Percentiles rank a stretch among this genome's conserved stretches.
Evolutionary conservation across 2,329 filamentous ascomycete genomes (phyloP).

Genomic region (Phyllosticta ampelicida): DNA sequence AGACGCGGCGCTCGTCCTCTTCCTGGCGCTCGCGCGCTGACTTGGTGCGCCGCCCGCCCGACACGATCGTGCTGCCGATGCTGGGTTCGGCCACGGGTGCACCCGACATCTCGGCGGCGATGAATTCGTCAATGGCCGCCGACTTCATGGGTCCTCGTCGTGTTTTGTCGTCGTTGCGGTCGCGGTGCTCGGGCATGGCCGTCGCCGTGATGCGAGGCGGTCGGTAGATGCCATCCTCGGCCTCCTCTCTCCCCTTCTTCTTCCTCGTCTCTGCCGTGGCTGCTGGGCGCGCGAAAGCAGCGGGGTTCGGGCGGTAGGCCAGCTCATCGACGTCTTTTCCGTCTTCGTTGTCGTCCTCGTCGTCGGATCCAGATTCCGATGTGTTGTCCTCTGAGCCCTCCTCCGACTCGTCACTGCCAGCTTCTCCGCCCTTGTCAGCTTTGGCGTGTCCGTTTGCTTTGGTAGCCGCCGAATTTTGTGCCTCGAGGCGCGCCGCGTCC

Average conservation of each 20-base stretch:
- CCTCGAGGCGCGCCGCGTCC: constrained; percentile 47
- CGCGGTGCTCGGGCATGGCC: constrained; percentile 55
- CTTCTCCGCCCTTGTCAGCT: constrained; percentile 21
- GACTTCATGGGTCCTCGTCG: constrained; percentile 60
- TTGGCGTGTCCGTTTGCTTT: constrained; percentile 15
- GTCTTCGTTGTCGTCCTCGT: constrained; percentile 28
- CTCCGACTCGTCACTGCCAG: constrained; percentile 26
- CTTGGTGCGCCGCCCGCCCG: constrained; percentile 69
- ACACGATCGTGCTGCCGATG: constrained; percentile 79
- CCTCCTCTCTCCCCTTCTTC: constrained; percentile 18
- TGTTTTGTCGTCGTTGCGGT: constrained; percentile 50
- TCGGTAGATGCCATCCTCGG: constrained; percentile 63
- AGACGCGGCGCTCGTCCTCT: constrained; percentile 69
- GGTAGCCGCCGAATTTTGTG: constrained; percentile 22
- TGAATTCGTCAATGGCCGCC: constrained; percentile 82
- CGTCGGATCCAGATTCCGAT: constrained; percentile 31
- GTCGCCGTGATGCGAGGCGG: constrained; percentile 83
- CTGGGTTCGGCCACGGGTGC: constrained; percentile 78
- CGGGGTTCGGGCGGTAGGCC: constrained; percentile 51
- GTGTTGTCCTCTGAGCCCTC: constrained; percentile 27
- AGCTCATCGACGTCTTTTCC: constrained; percentile 43
- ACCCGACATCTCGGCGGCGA: constrained; percentile 69
- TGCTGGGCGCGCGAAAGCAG: constrained; percentile 30
- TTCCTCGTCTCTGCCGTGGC: constrained; percentile 18
- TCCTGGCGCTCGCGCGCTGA: constrained; percentile 63